phyloP scores from a whole-genome alignment of 768 basidiomycete species.

The Auriscalpium vulgare region DNA sequence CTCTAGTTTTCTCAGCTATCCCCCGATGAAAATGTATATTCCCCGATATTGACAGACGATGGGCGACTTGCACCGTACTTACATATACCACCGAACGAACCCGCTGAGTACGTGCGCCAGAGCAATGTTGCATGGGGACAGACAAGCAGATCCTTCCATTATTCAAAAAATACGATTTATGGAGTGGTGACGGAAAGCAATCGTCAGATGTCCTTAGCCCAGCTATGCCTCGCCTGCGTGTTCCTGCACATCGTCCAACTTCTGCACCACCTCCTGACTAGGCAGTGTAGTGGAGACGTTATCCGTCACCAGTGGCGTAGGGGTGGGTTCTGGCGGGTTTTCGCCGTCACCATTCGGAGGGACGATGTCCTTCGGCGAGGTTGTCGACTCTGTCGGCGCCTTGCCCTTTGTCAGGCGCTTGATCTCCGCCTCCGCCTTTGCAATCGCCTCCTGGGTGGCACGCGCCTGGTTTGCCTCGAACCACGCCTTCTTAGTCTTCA shows the following conservation, averaged over 20 bases:
- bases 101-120: too few relatives aligned
- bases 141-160: neutral
- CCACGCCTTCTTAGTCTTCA: slow-evolving; percentile 93
- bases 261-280: slow-evolving; percentile 33
- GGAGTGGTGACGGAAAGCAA: too few relatives aligned
- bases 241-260: slow-evolving; percentile 34
- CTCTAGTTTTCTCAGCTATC: neutral
- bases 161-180: too few relatives aligned
- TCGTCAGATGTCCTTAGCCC: too few relatives aligned
- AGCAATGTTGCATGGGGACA: neutral
- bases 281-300: slow-evolving; percentile 25
- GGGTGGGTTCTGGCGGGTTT: slow-evolving; percentile 35
- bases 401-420: slow-evolving; percentile 48
- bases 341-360: slow-evolving; percentile 35
- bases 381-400: slow-evolving; percentile 24
- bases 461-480: slow-evolving; percentile 86
- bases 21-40: neutral
- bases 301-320: slow-evolving; percentile 32
- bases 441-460: slow-evolving; percentile 70
- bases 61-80: too few relatives aligned
- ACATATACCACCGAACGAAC: too few relatives aligned
- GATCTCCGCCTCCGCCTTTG: slow-evolving; percentile 74
- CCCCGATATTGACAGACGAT: neutral
- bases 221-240: slow-evolving; percentile 18
- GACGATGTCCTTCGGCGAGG: slow-evolving; percentile 22